Base-by-base conservation (phyloP, 2,329 filamentous ascomycete species). In the Spiromastix sp. region DNA sequence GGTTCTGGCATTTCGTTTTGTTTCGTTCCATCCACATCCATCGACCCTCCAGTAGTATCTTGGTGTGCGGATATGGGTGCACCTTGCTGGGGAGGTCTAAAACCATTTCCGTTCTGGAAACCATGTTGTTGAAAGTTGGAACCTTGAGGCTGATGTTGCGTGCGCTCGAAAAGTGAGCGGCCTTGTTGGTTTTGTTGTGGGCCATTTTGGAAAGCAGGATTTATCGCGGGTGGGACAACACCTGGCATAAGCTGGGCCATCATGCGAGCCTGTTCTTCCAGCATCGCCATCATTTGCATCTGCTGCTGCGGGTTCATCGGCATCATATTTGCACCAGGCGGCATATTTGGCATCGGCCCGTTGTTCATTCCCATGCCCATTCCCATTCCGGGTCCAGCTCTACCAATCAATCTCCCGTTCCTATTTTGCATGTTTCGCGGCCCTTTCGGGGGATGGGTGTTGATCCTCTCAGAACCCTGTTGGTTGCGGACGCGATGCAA, bases 221-320 rank as follows among this genome's bases (percentile, higher is more conserved):
- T 71, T 44, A 72, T 62, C 15, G 64, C 67, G 2, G 70, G 63
- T 25, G 63, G 57, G n/a, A 68, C 64, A 30, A 69, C 67, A 24
- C 72, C 72, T 5, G 66, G 68, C 55, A 72, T 73, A 53, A 80
- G 67, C 46, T 87, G 80, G 36, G 77, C 74, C 75, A 94, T 85
- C 75, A 93, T 83, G 41, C 81, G 76, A 32, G 83, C 84, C 52
- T 93, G 85, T 54, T 93, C 83, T 59, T 93, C 84, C 44, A 91
- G 73, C 64, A 93, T 73, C 27, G 77, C 71, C 65, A 83, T 79
- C 36, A 85, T 68, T 39, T 81, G 74, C 67, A 84, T 77, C 52
- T 89, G 70, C 61, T 85, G 71, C 63, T 81, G 66, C 57, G 74
- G 63, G 60, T 62, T 76, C 67, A 81, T 73, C 48, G 64, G 57